Evolutionary conservation across 495 filamentous ascomycete species (phyloP).

Genomic region (Xylaria acuta): DNA sequence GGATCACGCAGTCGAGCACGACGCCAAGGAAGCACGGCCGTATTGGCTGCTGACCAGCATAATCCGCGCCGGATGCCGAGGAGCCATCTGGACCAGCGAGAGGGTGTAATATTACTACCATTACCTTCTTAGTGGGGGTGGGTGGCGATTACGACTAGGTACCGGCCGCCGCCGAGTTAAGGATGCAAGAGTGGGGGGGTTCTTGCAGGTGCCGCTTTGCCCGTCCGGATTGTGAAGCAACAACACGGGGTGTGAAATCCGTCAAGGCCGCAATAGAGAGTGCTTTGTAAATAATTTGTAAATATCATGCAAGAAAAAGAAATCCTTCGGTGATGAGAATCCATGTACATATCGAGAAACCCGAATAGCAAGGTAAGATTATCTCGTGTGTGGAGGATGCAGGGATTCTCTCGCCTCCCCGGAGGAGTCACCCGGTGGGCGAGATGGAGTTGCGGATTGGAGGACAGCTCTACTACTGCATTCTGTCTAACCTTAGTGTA

Average conservation of each 20-base stretch:
- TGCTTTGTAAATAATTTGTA: neutral
- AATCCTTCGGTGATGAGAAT: neutral
- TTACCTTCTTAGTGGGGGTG: neutral
- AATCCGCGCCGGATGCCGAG: conserved; percentile 85
- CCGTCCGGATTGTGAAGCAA: neutral
- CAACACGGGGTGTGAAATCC: neutral
- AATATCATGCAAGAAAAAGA: neutral
- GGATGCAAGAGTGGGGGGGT: neutral
- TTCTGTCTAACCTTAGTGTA: neutral
- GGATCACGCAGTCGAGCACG: conserved; percentile 92
- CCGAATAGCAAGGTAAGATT: neutral
- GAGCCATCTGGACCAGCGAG: conserved; percentile 93
- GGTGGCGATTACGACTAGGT: neutral
- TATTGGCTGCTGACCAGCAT: conserved; percentile 88
- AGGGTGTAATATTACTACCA: conserved; percentile 61
- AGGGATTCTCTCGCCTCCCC: neutral
- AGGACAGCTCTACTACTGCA: neutral
- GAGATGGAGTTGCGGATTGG: neutral
- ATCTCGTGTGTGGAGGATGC: neutral
- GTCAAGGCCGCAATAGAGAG: neutral
- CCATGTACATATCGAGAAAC: neutral
- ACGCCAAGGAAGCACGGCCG: conserved; percentile 84
- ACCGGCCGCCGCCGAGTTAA: neutral
- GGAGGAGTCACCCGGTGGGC: conserved; percentile 15
- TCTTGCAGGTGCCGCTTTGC: neutral